Evolutionary conservation across 139 green algal species (phyloP).

Genomic region (Pseudopediastrum boryanum): DNA sequence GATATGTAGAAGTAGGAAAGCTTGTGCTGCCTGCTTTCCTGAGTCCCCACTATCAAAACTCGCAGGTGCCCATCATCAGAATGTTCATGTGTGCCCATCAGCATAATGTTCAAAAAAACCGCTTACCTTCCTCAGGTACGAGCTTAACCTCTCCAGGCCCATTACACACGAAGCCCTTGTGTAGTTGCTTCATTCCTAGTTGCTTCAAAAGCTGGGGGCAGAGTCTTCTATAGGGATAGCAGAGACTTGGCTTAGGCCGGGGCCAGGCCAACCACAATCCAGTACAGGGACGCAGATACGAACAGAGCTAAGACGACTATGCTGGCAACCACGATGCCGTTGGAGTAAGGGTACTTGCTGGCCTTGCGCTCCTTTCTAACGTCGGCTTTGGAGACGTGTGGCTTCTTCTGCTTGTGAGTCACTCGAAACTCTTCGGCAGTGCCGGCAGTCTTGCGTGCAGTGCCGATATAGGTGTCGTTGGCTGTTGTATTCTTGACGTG

Average conservation of each 20-base stretch:
- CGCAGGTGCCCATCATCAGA: neutral
- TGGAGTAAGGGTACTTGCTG: conserved; percentile 22
- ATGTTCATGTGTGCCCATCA: neutral
- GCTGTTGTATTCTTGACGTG: too few species aligned
- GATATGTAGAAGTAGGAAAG: neutral
- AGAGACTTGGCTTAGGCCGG: neutral
- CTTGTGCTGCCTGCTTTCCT: neutral
- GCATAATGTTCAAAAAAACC: neutral
- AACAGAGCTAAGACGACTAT: conserved; percentile 38
- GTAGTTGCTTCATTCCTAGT: conserved; percentile 78
- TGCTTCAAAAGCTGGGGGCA: neutral
- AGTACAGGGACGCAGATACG: conserved; percentile 41
- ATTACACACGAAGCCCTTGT: conserved; percentile 56
- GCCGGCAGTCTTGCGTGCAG: too few species aligned
- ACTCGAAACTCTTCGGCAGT: too few species aligned
- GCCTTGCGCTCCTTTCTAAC: too few species aligned
- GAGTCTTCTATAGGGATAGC: neutral
- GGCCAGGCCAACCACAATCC: conserved; percentile 11
- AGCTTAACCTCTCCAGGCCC: conserved; percentile 76
- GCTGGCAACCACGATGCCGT: conserved; percentile 20
- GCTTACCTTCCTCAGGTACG: conserved; percentile 79
- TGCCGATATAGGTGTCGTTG: too few species aligned
- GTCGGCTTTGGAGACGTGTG: too few species aligned
- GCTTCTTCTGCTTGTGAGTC: too few species aligned
- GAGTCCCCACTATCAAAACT: neutral